Evolutionary conservation across 192 early-diverging fungal species (phyloP).

Genomic region (Gryganskiella cystojenkinii): DNA sequence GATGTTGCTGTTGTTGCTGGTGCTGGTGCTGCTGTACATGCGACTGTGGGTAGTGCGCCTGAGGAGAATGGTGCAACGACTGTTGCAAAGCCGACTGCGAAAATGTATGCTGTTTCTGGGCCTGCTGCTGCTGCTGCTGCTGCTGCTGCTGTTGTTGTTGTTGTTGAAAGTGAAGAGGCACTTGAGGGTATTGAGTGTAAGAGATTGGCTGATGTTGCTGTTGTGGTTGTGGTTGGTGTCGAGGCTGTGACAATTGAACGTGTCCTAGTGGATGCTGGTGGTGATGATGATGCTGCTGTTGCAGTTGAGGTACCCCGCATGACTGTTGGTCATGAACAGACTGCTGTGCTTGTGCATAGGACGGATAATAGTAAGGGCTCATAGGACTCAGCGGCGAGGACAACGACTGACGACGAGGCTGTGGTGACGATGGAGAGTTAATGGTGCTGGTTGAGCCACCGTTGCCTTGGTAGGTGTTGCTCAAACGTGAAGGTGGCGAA

Average conservation of each 20-base stretch:
- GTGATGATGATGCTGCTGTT: background rate
- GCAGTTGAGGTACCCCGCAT: too few species aligned
- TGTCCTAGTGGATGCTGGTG: slow-evolving; percentile 9
- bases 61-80: background rate
- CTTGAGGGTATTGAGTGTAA: slow-evolving; percentile 18
- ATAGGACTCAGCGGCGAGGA: slow-evolving; percentile 4
- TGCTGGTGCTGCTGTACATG: slow-evolving; percentile 12
- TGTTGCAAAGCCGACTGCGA: background rate
- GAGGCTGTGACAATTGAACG: background rate
- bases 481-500: slow-evolving; percentile 13
- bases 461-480: background rate
- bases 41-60: background rate
- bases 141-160: slow-evolving; percentile 13
- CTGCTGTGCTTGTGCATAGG: slow-evolving; percentile 1
- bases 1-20: slow-evolving; percentile 9
- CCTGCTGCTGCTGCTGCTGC: background rate
- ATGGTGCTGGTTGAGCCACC: slow-evolving; percentile 1
- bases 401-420: background rate
- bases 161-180: slow-evolving; percentile 12
- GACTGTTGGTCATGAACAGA: too few species aligned
- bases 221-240: too few species aligned
- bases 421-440: slow-evolving; percentile 5
- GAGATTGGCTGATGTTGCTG: slow-evolving; percentile 1
- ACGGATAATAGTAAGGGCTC: slow-evolving; percentile 4
- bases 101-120: background rate